Percentiles rank a stretch among this genome's conserved stretches.
Evolutionary conservation across 805 yeast species (phyloP).

Genomic region (Hanseniaspora guilliermondii): DNA sequence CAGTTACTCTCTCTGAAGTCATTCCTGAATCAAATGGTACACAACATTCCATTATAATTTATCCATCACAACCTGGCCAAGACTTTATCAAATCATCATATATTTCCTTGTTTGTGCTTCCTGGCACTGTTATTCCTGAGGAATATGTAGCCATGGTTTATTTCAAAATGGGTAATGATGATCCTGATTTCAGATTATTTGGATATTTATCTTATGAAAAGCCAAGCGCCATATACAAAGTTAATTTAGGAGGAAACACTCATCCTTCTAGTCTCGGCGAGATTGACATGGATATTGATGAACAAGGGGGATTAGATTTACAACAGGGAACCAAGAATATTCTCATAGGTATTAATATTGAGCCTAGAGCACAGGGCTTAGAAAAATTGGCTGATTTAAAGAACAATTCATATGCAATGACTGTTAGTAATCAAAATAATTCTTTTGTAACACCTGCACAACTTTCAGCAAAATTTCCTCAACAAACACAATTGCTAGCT

Average conservation of each 20-base stretch:
- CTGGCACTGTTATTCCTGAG: constrained; percentile 62
- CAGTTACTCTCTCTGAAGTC: constrained; percentile 27
- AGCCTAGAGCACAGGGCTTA: constrained; percentile 58
- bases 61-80: constrained; percentile 27
- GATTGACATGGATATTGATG: constrained; percentile 44
- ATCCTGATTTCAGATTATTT: constrained; percentile 44
- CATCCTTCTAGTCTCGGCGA: constrained; percentile 35
- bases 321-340: constrained; percentile 25
- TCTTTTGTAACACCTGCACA: constrained; percentile 22
- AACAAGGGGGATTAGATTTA: constrained; percentile 27
- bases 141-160: constrained; percentile 72
- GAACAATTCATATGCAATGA: constrained; percentile 17
- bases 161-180: constrained; percentile 59
- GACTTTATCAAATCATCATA: constrained; percentile 36
- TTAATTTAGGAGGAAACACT: constrained; percentile 34
- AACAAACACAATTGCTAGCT: constrained; percentile 51
- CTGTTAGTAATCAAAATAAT: constrained; percentile 14
- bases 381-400: constrained; percentile 39
- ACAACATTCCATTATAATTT: constrained; percentile 27
- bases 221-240: constrained; percentile 84
- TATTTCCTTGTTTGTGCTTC: constrained; percentile 71
- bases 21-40: constrained; percentile 29
- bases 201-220: constrained; percentile 54
- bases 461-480: constrained; percentile 29
- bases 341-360: constrained; percentile 80